Conservation (phyloP, 306 rosid species). For the Vigna reflexopilosa region DNA sequence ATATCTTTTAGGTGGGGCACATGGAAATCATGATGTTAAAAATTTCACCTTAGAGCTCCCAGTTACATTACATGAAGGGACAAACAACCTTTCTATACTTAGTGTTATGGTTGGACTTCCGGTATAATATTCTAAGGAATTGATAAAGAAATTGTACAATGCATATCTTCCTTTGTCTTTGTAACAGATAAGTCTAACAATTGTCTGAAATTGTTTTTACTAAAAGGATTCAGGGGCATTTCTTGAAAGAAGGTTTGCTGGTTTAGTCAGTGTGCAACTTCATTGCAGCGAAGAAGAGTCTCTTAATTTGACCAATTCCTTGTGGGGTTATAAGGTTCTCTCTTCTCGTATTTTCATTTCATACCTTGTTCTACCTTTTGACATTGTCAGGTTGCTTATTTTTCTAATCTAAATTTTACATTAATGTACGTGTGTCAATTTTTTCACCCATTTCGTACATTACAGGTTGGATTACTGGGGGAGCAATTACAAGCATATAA, state of each 20-base stretch:
- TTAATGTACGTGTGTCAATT: not conserved
- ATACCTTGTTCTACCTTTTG: not conserved
- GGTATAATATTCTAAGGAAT: conserved; percentile 38
- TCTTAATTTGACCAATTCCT: conserved; percentile 54
- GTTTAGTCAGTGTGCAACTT: conserved; percentile 61
- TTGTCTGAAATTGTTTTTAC: not conserved
- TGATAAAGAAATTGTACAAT: not conserved
- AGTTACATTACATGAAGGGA: conserved; percentile 50
- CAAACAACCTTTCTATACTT: conserved; percentile 65
- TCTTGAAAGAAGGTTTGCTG: conserved; percentile 71
- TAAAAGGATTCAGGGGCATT: conserved; percentile 81
- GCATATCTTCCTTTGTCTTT: conserved; percentile 11
- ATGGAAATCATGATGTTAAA: conserved; percentile 60
- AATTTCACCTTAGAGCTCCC: conserved; percentile 59
- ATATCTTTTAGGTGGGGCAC: conserved; percentile 57
- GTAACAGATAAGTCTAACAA: not conserved
- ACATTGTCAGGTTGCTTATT: not conserved
- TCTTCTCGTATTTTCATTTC: not conserved
- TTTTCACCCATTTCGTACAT: not conserved
- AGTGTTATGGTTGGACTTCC: conserved; percentile 80
- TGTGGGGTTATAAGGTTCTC: conserved; percentile 76
- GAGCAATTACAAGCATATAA: conserved; percentile 56
- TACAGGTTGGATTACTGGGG: conserved; percentile 68
- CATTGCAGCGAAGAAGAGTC: conserved; percentile 53
- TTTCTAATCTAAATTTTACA: not conserved